Evolutionary conservation across 805 yeast genomes (phyloP).

Genomic region (Debaryomyces maramus): DNA sequence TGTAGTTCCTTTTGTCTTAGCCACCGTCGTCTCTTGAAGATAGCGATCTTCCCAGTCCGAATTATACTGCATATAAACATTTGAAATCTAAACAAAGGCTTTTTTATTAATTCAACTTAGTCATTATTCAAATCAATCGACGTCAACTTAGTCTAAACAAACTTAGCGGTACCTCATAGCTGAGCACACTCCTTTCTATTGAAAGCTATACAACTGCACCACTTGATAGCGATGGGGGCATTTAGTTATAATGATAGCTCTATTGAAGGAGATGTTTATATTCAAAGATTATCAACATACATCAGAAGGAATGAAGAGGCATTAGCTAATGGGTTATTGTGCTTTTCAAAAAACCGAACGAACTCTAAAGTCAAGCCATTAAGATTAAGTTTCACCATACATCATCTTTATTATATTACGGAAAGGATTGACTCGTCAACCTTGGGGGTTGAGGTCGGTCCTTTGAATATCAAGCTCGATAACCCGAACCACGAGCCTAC

Average conservation of each 20-base stretch:
- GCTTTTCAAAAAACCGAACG: constrained; percentile 44
- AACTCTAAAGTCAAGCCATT: constrained; percentile 47
- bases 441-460: constrained; percentile 56
- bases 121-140: no score
- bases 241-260: constrained; percentile 32
- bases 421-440: constrained; percentile 54
- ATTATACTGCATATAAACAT: no score
- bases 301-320: constrained; percentile 58
- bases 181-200: background rate
- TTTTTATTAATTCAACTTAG: no score
- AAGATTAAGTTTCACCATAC: constrained; percentile 57
- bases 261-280: constrained; percentile 58
- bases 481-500: constrained; percentile 55
- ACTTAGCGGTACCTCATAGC: background rate
- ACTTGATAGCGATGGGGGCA: constrained; percentile 21
- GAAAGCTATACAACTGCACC: no score
- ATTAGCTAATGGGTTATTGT: constrained; percentile 57
- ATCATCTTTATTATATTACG: constrained; percentile 61
- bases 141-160: no score
- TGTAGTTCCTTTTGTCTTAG: no score
- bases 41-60: no score
- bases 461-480: constrained; percentile 59
- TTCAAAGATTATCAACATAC: constrained; percentile 53
- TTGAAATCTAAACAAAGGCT: no score
- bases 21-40: no score